Evolutionary conservation across 2,329 filamentous ascomycete species (phyloP).

Genomic region (Stemphylium lycopersici): DNA sequence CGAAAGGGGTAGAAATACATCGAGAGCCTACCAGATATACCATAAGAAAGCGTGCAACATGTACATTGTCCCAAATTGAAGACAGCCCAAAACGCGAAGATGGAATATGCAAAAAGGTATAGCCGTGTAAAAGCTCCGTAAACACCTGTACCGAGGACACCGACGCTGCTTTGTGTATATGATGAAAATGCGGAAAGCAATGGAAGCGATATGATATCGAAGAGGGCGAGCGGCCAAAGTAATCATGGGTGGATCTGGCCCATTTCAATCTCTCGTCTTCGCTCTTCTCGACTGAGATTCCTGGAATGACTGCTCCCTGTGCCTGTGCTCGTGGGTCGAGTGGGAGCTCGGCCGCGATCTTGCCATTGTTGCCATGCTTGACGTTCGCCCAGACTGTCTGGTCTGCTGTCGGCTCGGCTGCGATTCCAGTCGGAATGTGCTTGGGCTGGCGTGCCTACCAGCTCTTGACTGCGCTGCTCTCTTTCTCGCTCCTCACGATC

Average conservation of each 20-base stretch:
- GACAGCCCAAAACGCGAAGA: too few relatives aligned
- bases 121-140: conserved; percentile 5
- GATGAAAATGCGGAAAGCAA: conserved; percentile 5
- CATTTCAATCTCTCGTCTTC: conserved; percentile 51
- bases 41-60: too few relatives aligned
- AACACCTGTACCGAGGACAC: conserved; percentile 20
- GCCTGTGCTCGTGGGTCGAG: conserved; percentile 35
- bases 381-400: conserved; percentile 37
- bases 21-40: too few relatives aligned
- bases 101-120: conserved; percentile 1
- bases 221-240: too few relatives aligned
- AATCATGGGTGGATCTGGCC: conserved; percentile 28
- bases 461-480: conserved; percentile 35
- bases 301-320: conserved; percentile 39
- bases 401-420: conserved; percentile 31
- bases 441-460: conserved; percentile 38
- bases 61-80: too few relatives aligned
- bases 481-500: conserved; percentile 38
- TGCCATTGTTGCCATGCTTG: conserved; percentile 40
- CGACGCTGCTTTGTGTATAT: conserved; percentile 10
- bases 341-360: conserved; percentile 36
- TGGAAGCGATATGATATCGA: not conserved
- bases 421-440: conserved; percentile 31
- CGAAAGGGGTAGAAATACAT: too few relatives aligned
- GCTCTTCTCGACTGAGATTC: conserved; percentile 46